Percentiles rank a stretch among this genome's conserved stretches.
Conservation (phyloP, 129 eudicot species). For the Ambrosia trifida region DNA sequence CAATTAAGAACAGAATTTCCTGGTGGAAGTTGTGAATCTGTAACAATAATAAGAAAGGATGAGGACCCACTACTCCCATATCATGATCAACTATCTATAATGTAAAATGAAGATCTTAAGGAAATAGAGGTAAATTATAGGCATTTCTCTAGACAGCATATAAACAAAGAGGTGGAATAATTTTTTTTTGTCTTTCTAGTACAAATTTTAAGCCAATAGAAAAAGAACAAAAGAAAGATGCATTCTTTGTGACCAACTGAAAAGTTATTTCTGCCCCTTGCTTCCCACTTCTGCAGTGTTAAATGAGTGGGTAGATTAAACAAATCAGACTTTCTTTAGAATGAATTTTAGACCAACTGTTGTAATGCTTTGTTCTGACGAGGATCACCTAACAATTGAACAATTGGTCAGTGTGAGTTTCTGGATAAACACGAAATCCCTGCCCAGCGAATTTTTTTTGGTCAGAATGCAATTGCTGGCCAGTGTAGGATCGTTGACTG, state of each 20-base stretch:
- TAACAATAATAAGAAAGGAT: background rate
- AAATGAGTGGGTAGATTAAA: background rate
- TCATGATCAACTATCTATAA: background rate
- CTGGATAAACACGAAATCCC: background rate
- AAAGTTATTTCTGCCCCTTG: background rate
- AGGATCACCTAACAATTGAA: background rate
- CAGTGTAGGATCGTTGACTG: background rate
- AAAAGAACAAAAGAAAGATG: background rate
- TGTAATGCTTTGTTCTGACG: background rate
- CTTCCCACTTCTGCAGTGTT: background rate
- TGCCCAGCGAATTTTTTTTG: background rate
- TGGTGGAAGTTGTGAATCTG: background rate
- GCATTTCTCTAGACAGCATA: background rate
- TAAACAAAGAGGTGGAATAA: background rate
- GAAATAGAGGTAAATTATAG: background rate
- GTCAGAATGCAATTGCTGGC: background rate
- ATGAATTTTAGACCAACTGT: background rate
- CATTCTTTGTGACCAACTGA: background rate
- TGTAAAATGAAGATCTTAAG: background rate
- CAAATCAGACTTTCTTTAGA: background rate
- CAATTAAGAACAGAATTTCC: background rate
- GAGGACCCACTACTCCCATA: background rate
- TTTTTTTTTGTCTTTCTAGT: background rate
- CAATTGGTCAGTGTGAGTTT: background rate
- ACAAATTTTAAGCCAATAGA: background rate